phyloP scores from a whole-genome alignment of 164 flowering plant genomes.

The Platanus orientalis region DNA sequence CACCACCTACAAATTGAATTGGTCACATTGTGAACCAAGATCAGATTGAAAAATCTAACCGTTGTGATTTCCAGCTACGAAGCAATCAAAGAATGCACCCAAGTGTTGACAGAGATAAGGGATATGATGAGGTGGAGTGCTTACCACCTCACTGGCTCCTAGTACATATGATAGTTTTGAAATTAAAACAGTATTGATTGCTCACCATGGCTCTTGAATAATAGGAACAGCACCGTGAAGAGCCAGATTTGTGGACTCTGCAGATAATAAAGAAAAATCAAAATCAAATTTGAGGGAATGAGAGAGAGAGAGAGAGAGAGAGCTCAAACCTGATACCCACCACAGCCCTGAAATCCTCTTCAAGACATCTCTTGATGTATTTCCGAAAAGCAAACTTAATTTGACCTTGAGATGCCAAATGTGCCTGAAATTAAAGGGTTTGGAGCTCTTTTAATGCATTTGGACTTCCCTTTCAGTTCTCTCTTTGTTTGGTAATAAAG shows the following conservation, averaged over 20 bases:
- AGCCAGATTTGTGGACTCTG: constrained; percentile 74
- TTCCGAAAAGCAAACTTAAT: constrained; percentile 62
- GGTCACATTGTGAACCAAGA: too few relatives aligned
- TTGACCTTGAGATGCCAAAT: constrained; percentile 67
- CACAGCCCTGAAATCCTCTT: constrained; percentile 86
- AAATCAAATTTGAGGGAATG: not conserved
- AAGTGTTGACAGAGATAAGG: too few relatives aligned
- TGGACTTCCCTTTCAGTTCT: too few relatives aligned
- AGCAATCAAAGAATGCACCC: too few relatives aligned
- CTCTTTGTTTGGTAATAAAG: too few relatives aligned
- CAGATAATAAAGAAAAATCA: not conserved
- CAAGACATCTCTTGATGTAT: constrained; percentile 74
- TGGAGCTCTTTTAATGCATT: not conserved
- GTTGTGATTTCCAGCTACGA: too few relatives aligned
- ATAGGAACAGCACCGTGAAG: constrained; percentile 57
- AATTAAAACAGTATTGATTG: too few relatives aligned
- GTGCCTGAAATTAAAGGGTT: constrained; percentile 48
- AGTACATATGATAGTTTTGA: too few relatives aligned
- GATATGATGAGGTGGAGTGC: too few relatives aligned
- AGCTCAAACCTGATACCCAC: constrained; percentile 63
- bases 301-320: not conserved
- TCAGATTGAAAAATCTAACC: too few relatives aligned
- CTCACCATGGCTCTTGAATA: constrained; percentile 56
- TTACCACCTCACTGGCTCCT: too few relatives aligned
- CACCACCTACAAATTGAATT: too few relatives aligned